Conservation (phyloP, 2,329 filamentous ascomycete genomes). For the Calonectria hawksworthii region DNA sequence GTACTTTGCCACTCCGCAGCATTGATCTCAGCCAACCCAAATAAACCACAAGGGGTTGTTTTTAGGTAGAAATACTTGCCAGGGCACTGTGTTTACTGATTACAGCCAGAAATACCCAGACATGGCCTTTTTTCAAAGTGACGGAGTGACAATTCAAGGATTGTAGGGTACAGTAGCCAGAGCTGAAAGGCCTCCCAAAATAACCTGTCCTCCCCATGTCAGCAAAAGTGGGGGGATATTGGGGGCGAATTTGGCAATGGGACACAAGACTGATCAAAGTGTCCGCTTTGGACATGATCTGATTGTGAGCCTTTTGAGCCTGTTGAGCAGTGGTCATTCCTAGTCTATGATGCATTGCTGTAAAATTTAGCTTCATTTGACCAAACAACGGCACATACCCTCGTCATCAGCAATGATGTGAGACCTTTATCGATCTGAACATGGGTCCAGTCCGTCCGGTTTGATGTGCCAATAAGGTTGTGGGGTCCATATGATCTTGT, state of each 20-base stretch:
- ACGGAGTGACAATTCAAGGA: no score
- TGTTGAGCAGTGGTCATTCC: not conserved
- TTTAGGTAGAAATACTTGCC: no score
- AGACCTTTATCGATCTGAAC: not conserved
- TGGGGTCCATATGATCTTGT: not conserved
- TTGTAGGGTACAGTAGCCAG: not conserved
- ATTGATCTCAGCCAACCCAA: no score
- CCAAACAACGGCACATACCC: not conserved
- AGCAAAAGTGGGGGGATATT: not conserved
- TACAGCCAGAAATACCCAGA: no score
- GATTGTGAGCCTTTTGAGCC: not conserved
- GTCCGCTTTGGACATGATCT: not conserved
- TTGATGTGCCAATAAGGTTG: conserved; percentile 14
- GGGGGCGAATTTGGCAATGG: not conserved
- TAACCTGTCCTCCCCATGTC: not conserved
- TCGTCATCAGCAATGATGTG: not conserved
- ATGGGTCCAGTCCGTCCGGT: not conserved
- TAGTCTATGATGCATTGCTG: not conserved
- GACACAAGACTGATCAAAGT: not conserved
- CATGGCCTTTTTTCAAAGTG: no score
- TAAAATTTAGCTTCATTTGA: not conserved
- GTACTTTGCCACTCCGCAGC: no score
- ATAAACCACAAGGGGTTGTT: no score
- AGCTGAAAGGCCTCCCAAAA: not conserved
- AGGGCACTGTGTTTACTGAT: no score